phyloP scores from a whole-genome alignment of 2,329 filamentous ascomycete species.

The Talaromyces sp. region DNA sequence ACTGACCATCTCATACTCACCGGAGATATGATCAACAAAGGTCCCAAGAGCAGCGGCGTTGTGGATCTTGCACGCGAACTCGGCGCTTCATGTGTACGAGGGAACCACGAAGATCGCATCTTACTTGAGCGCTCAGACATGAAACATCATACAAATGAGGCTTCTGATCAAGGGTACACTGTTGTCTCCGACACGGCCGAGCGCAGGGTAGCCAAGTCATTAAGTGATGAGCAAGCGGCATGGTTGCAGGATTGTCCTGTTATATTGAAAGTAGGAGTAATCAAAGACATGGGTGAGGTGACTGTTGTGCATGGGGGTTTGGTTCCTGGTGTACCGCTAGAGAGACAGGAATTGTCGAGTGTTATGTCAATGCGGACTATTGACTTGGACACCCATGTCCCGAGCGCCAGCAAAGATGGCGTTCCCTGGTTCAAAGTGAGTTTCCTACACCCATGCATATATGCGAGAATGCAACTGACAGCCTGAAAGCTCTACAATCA shows the following conservation, averaged over 20 bases:
- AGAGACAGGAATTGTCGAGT: conserved; percentile 70
- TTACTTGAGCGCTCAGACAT: conserved; percentile 61
- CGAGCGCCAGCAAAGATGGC: conserved; percentile 51
- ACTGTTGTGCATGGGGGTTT: conserved; percentile 83
- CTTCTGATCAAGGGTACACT: conserved; percentile 9
- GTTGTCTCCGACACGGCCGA: conserved; percentile 34
- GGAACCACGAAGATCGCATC: conserved; percentile 88
- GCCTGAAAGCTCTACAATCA: conserved; percentile 49
- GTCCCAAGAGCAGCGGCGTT: conserved; percentile 76
- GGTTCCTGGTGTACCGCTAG: conserved; percentile 68
- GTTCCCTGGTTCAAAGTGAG: conserved; percentile 63
- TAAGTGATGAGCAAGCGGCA: conserved; percentile 58
- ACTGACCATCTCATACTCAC: conserved; percentile 72
- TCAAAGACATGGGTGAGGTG: conserved; percentile 61
- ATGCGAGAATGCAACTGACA: neutral
- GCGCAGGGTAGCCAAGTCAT: conserved; percentile 55
- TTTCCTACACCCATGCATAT: neutral
- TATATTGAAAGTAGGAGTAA: conserved; percentile 68
- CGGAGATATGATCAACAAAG: conserved; percentile 81
- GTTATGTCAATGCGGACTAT: conserved; percentile 93
- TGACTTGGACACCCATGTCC: conserved; percentile 59
- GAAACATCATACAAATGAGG: conserved; percentile 27
- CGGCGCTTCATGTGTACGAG: conserved; percentile 76
- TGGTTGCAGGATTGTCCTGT: conserved; percentile 72
- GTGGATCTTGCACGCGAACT: conserved; percentile 70